phyloP scores from a whole-genome alignment of 2,329 filamentous ascomycete genomes.

The Cordyceps farinosa region DNA sequence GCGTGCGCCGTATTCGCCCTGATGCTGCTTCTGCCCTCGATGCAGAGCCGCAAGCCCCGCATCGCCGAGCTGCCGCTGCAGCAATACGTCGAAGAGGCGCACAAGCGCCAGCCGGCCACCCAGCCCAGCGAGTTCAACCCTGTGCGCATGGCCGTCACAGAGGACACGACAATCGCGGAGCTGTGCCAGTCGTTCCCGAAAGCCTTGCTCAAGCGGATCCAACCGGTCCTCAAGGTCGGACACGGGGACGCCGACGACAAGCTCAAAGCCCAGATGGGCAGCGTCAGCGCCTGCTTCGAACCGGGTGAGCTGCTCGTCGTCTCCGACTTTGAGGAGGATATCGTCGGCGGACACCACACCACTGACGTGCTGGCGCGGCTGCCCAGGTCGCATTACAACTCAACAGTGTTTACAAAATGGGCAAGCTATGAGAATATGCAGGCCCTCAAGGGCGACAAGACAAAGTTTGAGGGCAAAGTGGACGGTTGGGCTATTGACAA shows the following conservation, averaged over 20 bases:
- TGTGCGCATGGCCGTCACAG: conserved; percentile 12
- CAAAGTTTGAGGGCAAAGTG: too few species aligned
- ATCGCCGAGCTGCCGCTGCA: background rate
- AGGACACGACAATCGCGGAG: conserved; percentile 20
- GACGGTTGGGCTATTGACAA: conserved; percentile 51
- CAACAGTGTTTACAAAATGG: too few species aligned
- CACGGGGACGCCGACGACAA: background rate
- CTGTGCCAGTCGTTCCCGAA: conserved; percentile 28
- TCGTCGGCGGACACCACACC: too few species aligned
- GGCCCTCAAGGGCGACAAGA: too few species aligned
- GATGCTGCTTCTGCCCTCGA: too few species aligned
- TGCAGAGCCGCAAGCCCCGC: background rate
- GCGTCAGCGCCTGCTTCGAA: conserved; percentile 44
- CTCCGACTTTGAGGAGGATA: too few species aligned
- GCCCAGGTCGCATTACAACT: too few species aligned
- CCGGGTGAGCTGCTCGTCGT: conserved; percentile 31
- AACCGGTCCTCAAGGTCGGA: conserved; percentile 42
- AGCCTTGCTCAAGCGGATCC: conserved; percentile 24
- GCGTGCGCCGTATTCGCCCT: too few species aligned
- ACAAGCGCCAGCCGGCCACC: conserved; percentile 9
- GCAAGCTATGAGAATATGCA: too few species aligned
- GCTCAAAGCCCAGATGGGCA: conserved; percentile 42
- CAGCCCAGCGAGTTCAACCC: conserved; percentile 11
- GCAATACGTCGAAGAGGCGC: background rate
- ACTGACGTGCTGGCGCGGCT: too few species aligned